A percentile compares a stretch with the other conserved stretches of the same genome.
phyloP scores from a whole-genome alignment of 257 asterid species.

The Scutellaria galericulata region DNA sequence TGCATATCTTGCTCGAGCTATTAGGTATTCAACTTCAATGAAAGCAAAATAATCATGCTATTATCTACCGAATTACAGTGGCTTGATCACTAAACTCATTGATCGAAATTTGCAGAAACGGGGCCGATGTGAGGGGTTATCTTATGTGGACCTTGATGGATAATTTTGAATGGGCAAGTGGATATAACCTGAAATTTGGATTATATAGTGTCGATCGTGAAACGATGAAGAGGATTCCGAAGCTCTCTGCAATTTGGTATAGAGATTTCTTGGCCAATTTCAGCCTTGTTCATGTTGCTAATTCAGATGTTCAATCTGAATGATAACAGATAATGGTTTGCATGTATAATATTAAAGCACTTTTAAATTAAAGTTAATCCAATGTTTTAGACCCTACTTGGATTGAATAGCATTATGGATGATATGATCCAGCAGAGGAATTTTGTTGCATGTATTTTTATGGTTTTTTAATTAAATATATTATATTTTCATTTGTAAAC shows the following conservation, averaged over 20 bases:
- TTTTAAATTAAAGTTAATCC: too few species aligned
- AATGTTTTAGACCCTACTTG: too few species aligned
- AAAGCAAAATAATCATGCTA: not conserved
- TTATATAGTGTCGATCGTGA: conserved; percentile 48
- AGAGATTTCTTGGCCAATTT: conserved; percentile 53
- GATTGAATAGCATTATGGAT: too few species aligned
- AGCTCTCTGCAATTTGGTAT: conserved; percentile 70
- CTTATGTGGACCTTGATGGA: conserved; percentile 81
- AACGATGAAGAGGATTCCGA: conserved; percentile 59
- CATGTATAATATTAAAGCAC: too few species aligned
- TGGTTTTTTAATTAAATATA: too few species aligned
- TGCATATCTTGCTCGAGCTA: conserved; percentile 61
- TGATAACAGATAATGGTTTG: not conserved
- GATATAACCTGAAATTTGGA: conserved; percentile 60
- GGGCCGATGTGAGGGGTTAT: conserved; percentile 78
- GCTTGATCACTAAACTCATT: not conserved
- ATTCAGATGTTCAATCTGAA: conserved; percentile 30
- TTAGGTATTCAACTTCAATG: conserved; percentile 48
- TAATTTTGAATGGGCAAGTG: conserved; percentile 68
- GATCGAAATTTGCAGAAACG: conserved; percentile 44
- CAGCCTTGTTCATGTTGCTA: conserved; percentile 10
- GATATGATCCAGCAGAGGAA: too few species aligned
- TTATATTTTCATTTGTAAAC: too few species aligned
- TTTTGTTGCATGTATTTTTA: too few species aligned
- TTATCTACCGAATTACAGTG: not conserved